Evolutionary conservation across 2,329 filamentous ascomycete genomes (phyloP), one percentile per base, ranked within the genome.

Genomic region (Cordyceps javanica): DNA sequence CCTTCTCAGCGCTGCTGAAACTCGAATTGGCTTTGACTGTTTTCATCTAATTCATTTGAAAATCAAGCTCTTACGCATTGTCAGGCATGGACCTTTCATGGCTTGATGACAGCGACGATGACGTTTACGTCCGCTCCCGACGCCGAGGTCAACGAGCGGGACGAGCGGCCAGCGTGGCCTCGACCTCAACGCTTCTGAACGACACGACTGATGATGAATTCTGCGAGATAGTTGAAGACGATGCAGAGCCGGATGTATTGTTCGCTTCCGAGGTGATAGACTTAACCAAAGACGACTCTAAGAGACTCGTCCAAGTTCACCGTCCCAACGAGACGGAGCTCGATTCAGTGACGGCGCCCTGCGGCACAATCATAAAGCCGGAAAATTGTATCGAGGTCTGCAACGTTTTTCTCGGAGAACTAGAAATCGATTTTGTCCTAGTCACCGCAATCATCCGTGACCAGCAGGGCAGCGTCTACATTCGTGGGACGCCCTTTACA

Each of bases 371-470:
- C 3, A 61, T 70, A 23, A 59, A 64, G 25, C 30, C 61, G 3
- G 67, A 65, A 0, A 64, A 65, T 3, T 65, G 72, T 5, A 58
- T 75, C 13, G 63, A 73, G 39, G 59, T 74, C 2, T 34, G 53
- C 7, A 25, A 62, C 13, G 63, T 63, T 8, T 28, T 39, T 1
- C 36, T 67, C 6, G 67, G 66, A 5, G 53, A 59, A 1, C 67
- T 66, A 38, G 53, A 60, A 2, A 63, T 75, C 5, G 46, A 70
- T 2, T 74, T 73, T 55, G 68, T 81, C 28, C 63, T 73, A 59
- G 75, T 82, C 65, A 72, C 72, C 46, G 60, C 64, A 1, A 75
- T 82, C 39, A 67, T 77, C 21, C 62, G 71, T 26, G 51, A 66
- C 30, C 42, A 32, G 0, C 53, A 54, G 0, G 65, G 68, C 0